A percentile compares a stretch with the other conserved stretches of the same genome.
phyloP scores from a whole-genome alignment of 768 basidiomycete species.

The Mycena kentingensis region DNA sequence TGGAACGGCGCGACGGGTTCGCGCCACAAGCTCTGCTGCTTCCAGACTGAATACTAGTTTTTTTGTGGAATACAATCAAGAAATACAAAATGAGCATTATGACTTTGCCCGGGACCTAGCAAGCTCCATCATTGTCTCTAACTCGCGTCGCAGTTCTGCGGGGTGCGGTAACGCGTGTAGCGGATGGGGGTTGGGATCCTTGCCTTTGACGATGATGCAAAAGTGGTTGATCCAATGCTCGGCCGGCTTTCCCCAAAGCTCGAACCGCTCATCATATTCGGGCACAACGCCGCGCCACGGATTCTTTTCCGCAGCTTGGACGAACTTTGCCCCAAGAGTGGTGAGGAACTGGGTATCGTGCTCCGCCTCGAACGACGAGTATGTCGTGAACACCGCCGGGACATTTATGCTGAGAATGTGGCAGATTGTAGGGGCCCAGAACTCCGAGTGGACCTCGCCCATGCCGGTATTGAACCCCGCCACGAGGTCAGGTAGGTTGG shows the following conservation, averaged over 20 bases:
- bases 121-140: too few relatives aligned
- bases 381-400: conserved; percentile 5
- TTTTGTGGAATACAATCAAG: too few relatives aligned
- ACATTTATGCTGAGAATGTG: neutral
- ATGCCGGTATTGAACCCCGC: conserved; percentile 10
- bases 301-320: conserved; percentile 1
- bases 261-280: neutral
- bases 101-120: too few relatives aligned
- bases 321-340: neutral
- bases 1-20: conserved; percentile 1
- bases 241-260: neutral
- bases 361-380: too few relatives aligned
- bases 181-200: too few relatives aligned
- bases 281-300: conserved; percentile 11
- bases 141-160: too few relatives aligned
- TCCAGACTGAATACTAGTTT: conserved; percentile 13
- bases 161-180: too few relatives aligned
- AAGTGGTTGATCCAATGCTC: conserved; percentile 5
- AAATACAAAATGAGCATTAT: too few relatives aligned
- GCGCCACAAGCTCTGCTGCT: conserved; percentile 9
- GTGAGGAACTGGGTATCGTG: too few relatives aligned
- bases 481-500: conserved; percentile 7
- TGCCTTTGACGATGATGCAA: neutral
- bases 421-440: neutral
- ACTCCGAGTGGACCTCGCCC: neutral